Evolutionary conservation across 1,139 yeast genomes (phyloP).

Genomic region (Scheffersomyces segobiensis): DNA sequence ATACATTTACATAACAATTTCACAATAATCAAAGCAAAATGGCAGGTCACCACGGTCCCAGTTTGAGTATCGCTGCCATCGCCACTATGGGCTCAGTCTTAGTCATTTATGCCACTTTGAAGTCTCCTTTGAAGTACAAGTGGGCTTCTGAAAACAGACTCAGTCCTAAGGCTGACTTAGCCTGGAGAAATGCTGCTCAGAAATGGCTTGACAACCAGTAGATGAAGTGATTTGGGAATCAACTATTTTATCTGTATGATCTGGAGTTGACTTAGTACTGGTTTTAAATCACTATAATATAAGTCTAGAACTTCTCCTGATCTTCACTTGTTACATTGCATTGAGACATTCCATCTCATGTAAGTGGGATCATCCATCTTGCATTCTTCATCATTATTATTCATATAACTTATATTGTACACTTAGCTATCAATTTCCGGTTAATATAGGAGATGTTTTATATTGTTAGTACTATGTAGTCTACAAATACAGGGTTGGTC

Average conservation of each 20-base stretch:
- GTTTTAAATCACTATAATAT: neutral
- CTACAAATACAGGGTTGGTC: neutral
- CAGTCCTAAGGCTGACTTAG: slow-evolving; percentile 52
- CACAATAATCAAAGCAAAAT: slow-evolving; percentile 15
- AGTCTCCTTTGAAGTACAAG: slow-evolving; percentile 48
- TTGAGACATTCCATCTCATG: neutral
- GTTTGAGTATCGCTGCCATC: slow-evolving; percentile 42
- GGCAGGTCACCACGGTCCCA: slow-evolving; percentile 40
- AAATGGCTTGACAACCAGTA: slow-evolving; percentile 44
- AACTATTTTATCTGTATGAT: neutral
- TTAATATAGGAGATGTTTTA: neutral
- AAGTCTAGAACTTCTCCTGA: neutral
- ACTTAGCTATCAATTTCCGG: neutral
- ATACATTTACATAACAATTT: neutral
- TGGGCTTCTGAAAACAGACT: slow-evolving; percentile 45
- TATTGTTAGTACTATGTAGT: neutral
- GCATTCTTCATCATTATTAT: neutral
- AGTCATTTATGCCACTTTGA: slow-evolving; percentile 38
- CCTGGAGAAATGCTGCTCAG: slow-evolving; percentile 53
- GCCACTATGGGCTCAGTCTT: slow-evolving; percentile 50
- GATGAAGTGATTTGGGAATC: neutral
- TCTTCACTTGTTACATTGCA: neutral
- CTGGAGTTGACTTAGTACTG: neutral
- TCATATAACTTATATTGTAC: neutral
- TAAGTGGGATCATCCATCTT: neutral